Conservation (phyloP, 129 eudicot genomes). For the Chrysanthemum seticuspe region DNA sequence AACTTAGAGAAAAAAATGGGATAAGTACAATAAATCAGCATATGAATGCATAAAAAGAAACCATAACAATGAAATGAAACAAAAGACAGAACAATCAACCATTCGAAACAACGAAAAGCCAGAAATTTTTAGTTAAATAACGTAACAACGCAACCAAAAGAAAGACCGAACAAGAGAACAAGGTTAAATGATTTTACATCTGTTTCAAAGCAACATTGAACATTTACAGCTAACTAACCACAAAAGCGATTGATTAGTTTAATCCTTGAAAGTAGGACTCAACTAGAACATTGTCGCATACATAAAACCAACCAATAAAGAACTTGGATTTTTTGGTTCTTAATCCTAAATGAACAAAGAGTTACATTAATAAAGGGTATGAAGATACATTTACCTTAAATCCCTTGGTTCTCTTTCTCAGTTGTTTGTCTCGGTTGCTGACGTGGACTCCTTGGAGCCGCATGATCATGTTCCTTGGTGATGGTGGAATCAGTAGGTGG, state of each 20-base stretch:
- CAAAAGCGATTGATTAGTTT: no score
- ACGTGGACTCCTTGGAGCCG: conserved; percentile 48
- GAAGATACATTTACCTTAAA: conserved; percentile 9
- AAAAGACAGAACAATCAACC: not conserved
- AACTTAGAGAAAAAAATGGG: no score
- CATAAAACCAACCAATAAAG: no score
- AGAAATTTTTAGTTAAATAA: not conserved
- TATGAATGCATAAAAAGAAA: not conserved
- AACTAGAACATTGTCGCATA: no score
- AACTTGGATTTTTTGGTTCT: not conserved
- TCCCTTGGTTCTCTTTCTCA: conserved; percentile 66
- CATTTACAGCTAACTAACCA: conserved; percentile 5
- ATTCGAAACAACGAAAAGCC: not conserved
- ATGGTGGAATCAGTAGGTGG: conserved; percentile 25
- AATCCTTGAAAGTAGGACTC: not conserved
- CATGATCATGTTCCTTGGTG: conserved; percentile 36
- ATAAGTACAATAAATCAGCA: no score
- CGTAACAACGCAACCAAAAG: not conserved
- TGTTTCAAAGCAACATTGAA: not conserved
- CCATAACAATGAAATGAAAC: not conserved
- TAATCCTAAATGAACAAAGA: conserved; percentile 1
- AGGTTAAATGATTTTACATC: no score
- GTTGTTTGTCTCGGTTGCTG: conserved; percentile 33
- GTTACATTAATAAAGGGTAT: not conserved
- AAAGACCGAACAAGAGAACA: no score